Evolutionary conservation across 192 early-diverging fungal species (phyloP).

Genomic region (Martensiomyces pterosporus): DNA sequence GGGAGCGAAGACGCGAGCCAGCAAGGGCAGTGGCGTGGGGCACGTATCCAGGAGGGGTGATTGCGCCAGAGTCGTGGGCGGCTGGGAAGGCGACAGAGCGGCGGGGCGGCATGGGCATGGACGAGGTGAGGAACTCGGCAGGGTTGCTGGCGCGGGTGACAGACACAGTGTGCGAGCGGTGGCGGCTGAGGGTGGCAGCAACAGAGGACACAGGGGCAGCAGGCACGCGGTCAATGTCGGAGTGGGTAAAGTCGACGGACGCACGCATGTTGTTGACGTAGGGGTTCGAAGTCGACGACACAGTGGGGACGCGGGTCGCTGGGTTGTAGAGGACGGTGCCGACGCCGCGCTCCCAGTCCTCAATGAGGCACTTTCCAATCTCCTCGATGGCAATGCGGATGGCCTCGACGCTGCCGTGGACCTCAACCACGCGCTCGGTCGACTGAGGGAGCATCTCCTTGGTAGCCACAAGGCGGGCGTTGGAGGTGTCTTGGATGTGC

Average conservation of each 20-base stretch:
- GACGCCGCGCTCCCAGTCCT: constrained; percentile 78
- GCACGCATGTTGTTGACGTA: constrained; percentile 51
- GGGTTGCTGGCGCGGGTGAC: constrained; percentile 29
- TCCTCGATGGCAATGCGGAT: constrained; percentile 81
- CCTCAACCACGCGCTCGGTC: constrained; percentile 88
- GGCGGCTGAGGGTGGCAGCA: constrained; percentile 40
- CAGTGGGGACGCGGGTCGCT: constrained; percentile 50
- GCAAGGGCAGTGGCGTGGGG: constrained; percentile 16
- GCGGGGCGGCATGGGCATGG: constrained; percentile 46
- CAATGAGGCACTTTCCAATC: constrained; percentile 79
- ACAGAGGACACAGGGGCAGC: constrained; percentile 18
- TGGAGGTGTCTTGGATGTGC: constrained; percentile 89
- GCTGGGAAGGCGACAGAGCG: constrained; percentile 25
- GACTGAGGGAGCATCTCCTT: constrained; percentile 91
- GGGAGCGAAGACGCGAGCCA: constrained; percentile 45
- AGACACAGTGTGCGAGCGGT: constrained; percentile 51
- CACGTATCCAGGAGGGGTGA: constrained; percentile 22
- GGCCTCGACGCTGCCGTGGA: constrained; percentile 79
- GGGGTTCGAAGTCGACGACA: constrained; percentile 47
- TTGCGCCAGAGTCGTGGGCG: constrained; percentile 15
- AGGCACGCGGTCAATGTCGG: constrained; percentile 35
- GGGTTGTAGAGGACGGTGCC: constrained; percentile 87
- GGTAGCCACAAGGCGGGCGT: constrained; percentile 78
- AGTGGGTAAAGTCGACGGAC: constrained; percentile 36
- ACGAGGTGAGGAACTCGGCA: constrained; percentile 36